These are phyloP conservation scores for Fraxinus ornus DNA, from an alignment of 305 asterid genomes.

Conservation along the genomic window DNA sequence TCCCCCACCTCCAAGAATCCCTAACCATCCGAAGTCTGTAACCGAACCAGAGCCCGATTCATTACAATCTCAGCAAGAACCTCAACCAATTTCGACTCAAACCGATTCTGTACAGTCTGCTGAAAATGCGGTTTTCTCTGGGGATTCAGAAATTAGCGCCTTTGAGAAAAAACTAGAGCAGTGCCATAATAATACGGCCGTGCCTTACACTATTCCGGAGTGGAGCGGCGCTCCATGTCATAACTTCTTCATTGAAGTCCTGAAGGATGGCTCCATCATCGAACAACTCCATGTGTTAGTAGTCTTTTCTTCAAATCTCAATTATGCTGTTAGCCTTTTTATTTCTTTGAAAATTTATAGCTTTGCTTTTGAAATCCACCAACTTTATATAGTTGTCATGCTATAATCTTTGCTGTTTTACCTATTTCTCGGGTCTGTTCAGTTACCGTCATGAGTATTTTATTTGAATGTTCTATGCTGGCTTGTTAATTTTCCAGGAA, in stretches of 20 bases:
- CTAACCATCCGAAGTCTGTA: not conserved
- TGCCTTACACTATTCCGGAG: slow-evolving; percentile 71
- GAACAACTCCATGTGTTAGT: slow-evolving; percentile 73
- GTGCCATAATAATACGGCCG: slow-evolving; percentile 34
- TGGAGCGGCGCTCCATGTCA: slow-evolving; percentile 84
- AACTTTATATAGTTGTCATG: not conserved
- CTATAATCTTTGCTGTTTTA: not conserved
- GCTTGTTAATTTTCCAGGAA: slow-evolving; percentile 47
- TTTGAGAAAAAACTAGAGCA: slow-evolving; percentile 38
- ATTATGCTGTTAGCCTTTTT: not conserved
- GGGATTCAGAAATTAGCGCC: slow-evolving; percentile 18
- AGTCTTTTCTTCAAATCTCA: slow-evolving; percentile 14
- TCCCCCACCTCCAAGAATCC: not conserved
- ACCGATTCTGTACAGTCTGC: slow-evolving; percentile 11
- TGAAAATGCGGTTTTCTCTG: slow-evolving; percentile 25
- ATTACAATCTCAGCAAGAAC: slow-evolving; percentile 20
- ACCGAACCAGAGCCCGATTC: slow-evolving; percentile 29
- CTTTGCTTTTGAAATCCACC: not conserved
- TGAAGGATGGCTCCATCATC: slow-evolving; percentile 79
- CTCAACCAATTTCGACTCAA: slow-evolving; percentile 32
- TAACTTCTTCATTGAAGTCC: slow-evolving; percentile 65
- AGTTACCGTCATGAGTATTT: slow-evolving; percentile 4
- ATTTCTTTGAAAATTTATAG: not conserved
- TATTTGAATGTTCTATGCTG: slow-evolving; percentile 16
- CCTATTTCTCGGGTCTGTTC: not conserved